Base-by-base conservation (phyloP, 169 alveolate genomes). In the Plasmodium inui region DNA sequence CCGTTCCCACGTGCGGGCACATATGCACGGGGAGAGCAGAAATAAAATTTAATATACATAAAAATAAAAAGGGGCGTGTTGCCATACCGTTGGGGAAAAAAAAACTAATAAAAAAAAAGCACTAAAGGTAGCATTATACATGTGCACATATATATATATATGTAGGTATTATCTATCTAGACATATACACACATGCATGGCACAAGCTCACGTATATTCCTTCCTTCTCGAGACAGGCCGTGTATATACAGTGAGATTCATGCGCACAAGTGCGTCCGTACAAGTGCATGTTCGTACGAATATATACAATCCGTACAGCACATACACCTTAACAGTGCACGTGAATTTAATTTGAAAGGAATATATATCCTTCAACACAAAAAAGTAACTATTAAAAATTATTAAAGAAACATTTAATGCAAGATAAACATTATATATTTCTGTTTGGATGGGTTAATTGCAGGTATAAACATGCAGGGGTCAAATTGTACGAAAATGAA, bases 351-450 rank as follows among this genome's bases (percentile, higher is more conserved):
- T 81, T 22, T 81, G 90, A 57, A 50, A 30, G 61, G 41, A n/a
- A 17, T 34, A 34, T 37, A 50, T 50, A 19, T 37, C 82, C 74
- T 83, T 83, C 72, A 12, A 67, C 92, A 83, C 92, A 83, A 83
- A 83, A 83, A 83, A 83, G 7, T 83, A 83, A 83, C 92, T 83
- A 83, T 70, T 83, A 83, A 83, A 83, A 83, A 83, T 83, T 83
- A 53, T 70, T 83, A 83, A 83, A 70, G 88, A 81, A 19, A 37
- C 30, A 81, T 46, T 81, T 81, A 50, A 50, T 81, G 79, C 32
- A 37, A 79, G 46, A 50, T 79, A 30, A 79, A 50, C 84, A 79
- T 79, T 79, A 79, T 79, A 44, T 79, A 50, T 28, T 79, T 79
- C 57, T 37, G 28, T 14, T 37, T 53, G 32, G 44, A 12, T 9